These are phyloP conservation scores for Camillea tinctor DNA, from an alignment of 2,329 filamentous ascomycete genomes.

Conservation along the genomic window DNA sequence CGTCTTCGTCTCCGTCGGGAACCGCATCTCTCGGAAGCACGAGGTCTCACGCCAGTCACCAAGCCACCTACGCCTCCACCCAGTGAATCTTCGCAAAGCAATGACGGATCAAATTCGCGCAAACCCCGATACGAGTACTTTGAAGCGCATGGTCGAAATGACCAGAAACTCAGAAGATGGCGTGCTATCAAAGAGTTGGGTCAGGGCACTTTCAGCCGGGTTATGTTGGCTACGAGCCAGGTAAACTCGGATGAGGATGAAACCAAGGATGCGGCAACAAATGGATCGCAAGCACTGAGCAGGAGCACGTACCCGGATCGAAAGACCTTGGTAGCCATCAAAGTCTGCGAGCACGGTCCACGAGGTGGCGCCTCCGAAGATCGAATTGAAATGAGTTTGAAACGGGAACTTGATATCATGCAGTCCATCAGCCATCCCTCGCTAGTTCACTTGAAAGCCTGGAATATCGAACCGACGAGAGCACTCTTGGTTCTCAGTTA, in stretches of 20 bases:
- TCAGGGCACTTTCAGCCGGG: constrained; percentile 93
- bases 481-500: constrained; percentile 87
- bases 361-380: constrained; percentile 92
- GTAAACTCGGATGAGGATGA: constrained; percentile 51
- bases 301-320: constrained; percentile 50
- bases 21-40: constrained; percentile 73
- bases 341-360: constrained; percentile 92
- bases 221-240: constrained; percentile 85
- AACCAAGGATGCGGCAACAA: constrained; percentile 35
- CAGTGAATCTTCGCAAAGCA: constrained; percentile 64
- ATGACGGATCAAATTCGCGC: constrained; percentile 42
- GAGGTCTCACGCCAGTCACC: constrained; percentile 66
- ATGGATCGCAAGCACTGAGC: constrained; percentile 34
- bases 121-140: constrained; percentile 60
- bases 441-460: constrained; percentile 86
- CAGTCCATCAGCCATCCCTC: constrained; percentile 85
- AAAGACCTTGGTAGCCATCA: constrained; percentile 88
- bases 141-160: constrained; percentile 63
- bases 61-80: constrained; percentile 78
- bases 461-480: constrained; percentile 78
- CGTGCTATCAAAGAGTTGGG: constrained; percentile 77
- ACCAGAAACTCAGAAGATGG: constrained; percentile 74
- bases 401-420: constrained; percentile 93
- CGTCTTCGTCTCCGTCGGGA: constrained; percentile 67
- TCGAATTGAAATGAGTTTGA: constrained; percentile 87